phyloP scores from a whole-genome alignment of 441 rosid species.

The Macaranga tanarius region DNA sequence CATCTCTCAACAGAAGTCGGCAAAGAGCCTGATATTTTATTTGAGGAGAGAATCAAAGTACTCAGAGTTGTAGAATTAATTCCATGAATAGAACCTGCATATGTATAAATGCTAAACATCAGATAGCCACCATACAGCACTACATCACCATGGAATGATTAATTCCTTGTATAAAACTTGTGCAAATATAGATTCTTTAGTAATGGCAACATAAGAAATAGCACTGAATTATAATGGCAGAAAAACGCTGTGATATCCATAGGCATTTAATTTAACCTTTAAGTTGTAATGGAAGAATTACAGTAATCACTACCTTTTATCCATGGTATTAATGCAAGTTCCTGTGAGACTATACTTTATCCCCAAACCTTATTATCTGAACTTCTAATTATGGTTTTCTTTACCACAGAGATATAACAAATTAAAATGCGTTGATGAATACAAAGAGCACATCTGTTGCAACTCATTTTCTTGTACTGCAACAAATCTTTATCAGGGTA shows the following conservation, averaged over 20 bases:
- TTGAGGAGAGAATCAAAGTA: constrained; percentile 75
- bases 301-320: background rate
- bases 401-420: background rate
- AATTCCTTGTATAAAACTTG: constrained; percentile 43
- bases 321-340: background rate
- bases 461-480: background rate
- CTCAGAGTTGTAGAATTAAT: constrained; percentile 63
- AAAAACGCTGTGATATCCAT: background rate
- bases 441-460: background rate
- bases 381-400: background rate
- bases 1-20: constrained; percentile 50
- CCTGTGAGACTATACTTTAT: background rate
- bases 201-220: constrained; percentile 4
- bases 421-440: background rate
- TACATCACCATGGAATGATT: background rate
- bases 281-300: background rate
- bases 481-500: background rate
- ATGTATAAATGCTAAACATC: constrained; percentile 17
- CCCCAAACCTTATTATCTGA: background rate
- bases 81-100: constrained; percentile 61
- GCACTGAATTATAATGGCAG: background rate
- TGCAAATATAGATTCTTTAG: constrained; percentile 17
- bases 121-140: constrained; percentile 15
- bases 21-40: constrained; percentile 66
- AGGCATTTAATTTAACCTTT: constrained; percentile 9